A percentile compares a stretch with the other conserved stretches of the same genome.
Evolutionary conservation across 1,284 basidiomycete species (phyloP).

Genomic region (Ustilago hordei): DNA sequence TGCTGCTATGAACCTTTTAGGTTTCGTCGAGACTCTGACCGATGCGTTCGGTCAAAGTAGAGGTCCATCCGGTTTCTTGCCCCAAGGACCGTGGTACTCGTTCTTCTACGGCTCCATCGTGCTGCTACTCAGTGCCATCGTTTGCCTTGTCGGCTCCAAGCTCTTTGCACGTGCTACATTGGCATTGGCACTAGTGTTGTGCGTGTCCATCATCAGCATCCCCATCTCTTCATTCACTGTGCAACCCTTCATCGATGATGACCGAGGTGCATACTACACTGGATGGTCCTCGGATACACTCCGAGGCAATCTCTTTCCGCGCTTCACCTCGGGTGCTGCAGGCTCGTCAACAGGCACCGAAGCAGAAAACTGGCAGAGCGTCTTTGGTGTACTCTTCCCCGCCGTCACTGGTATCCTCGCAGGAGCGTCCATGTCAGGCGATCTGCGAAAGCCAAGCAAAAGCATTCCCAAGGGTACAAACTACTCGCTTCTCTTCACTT

Average conservation of each 20-base stretch:
- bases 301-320: constrained; percentile 62
- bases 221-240: constrained; percentile 63
- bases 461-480: constrained; percentile 70
- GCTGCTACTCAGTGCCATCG: constrained; percentile 60
- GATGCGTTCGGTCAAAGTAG: constrained; percentile 62
- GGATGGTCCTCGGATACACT: constrained; percentile 64
- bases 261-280: constrained; percentile 66
- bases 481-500: constrained; percentile 67
- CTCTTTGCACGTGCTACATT: constrained; percentile 66
- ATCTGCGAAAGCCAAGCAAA: constrained; percentile 68
- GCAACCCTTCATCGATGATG: constrained; percentile 61
- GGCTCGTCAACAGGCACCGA: constrained; percentile 57
- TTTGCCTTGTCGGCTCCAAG: constrained; percentile 66
- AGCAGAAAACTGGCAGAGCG: constrained; percentile 63
- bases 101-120: constrained; percentile 66
- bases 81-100: constrained; percentile 65
- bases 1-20: constrained; percentile 68
- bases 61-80: constrained; percentile 52
- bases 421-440: constrained; percentile 68
- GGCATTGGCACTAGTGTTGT: constrained; percentile 62
- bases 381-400: constrained; percentile 68
- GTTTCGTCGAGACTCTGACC: constrained; percentile 67
- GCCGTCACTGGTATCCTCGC: constrained; percentile 68
- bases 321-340: constrained; percentile 65
- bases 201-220: constrained; percentile 62